Evolutionary conservation across 441 rosid species (phyloP), one percentile per base, ranked within the genome.

Genomic region (Hura crepitans): DNA sequence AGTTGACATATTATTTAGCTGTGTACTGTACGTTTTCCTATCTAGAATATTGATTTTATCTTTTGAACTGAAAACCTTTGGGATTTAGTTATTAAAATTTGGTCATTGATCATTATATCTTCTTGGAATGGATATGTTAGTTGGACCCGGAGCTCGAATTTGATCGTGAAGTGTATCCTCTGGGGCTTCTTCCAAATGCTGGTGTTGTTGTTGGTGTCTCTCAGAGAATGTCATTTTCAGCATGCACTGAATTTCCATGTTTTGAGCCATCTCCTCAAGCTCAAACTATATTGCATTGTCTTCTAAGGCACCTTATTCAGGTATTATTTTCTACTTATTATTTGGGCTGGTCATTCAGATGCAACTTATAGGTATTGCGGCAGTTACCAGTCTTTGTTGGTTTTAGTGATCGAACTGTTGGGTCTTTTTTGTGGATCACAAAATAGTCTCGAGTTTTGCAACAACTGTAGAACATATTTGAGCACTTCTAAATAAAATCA

Each of bases 201-300:
- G 99, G 99, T 53, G 92, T 92, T 46, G 97, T 93, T 78, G 98
- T 96, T 73, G 97, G 99, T 74, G 93, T 93, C 73, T 91, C 93
- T 67, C 99, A 96, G 77, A 88, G 98, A 81, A 75, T 93, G 96
- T 96, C 97, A 35, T 93, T 93, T 86, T 84, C 97, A 23, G 96
- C 98, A 54, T 86, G 91, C 76, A 88, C 98, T 37, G 99, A 96
- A 79, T 96, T 92, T 76, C 97, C 98, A 1, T 89, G 98, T 83
- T 96, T 91, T 80, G 97, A 96, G 81, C 98, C 98, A 60, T 83
- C 96, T 81, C 98, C 97, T 70, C 99, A 96, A 81, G 96, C 97
- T 60, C 99, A 96, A 81, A 92, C 98, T 62, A 89, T 96, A 84
- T 76, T 92, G 77, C 99, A 96, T 81, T 96, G 99, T 81, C 83